Conservation (phyloP, 352 stramenopile genomes). For the Globisporangium emineosum region DNA sequence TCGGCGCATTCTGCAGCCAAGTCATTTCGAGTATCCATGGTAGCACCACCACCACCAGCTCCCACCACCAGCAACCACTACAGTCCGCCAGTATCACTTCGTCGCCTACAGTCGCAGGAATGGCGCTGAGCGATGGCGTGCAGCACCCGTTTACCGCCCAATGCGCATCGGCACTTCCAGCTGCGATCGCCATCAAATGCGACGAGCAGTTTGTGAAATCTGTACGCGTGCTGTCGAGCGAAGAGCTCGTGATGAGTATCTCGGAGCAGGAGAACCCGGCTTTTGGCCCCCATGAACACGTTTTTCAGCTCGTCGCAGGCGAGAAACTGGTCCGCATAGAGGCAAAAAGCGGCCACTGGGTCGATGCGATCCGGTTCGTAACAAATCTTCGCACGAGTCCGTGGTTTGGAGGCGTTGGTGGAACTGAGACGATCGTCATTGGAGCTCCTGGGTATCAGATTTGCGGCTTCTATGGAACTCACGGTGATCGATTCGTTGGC, state of each 20-base stretch:
- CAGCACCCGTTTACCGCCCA: slow-evolving; percentile 16
- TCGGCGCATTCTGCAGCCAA: slow-evolving; percentile 37
- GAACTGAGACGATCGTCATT: slow-evolving; percentile 22
- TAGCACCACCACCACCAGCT: neutral
- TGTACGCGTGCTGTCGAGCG: slow-evolving; percentile 26
- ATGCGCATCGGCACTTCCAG: slow-evolving; percentile 10
- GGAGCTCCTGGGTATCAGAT: slow-evolving; percentile 31
- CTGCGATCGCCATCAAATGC: slow-evolving; percentile 37
- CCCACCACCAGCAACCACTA: neutral
- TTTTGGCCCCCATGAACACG: slow-evolving; percentile 37
- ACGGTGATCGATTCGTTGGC: slow-evolving; percentile 33
- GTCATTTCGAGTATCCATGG: neutral
- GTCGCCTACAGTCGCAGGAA: slow-evolving; percentile 17
- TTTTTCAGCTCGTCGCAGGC: slow-evolving; percentile 38
- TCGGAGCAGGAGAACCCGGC: slow-evolving; percentile 8
- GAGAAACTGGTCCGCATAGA: slow-evolving; percentile 42
- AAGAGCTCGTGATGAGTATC: slow-evolving; percentile 19
- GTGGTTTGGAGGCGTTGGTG: slow-evolving; percentile 45
- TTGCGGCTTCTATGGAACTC: slow-evolving; percentile 36
- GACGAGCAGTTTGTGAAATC: slow-evolving; percentile 30
- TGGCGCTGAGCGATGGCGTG: slow-evolving; percentile 19
- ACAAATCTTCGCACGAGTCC: slow-evolving; percentile 42
- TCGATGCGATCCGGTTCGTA: slow-evolving; percentile 45
- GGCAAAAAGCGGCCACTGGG: slow-evolving; percentile 45
- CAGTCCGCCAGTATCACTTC: neutral